These are phyloP conservation scores for Annulohypoxylon stygium DNA, from an alignment of 495 filamentous ascomycete genomes.

Conservation along the genomic window DNA sequence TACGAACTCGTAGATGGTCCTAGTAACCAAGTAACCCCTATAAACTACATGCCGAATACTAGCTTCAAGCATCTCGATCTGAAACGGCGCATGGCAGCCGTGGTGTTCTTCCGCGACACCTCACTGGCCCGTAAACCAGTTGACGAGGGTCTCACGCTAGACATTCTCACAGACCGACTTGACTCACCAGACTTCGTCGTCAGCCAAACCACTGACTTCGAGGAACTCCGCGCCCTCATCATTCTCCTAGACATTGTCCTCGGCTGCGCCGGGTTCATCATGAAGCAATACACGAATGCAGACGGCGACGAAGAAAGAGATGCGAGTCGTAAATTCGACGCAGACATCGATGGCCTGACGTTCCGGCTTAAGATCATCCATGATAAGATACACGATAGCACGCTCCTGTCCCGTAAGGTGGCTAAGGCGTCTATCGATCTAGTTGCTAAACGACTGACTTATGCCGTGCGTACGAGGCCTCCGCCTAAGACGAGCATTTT, in stretches of 20 bases:
- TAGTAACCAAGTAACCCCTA: conserved; percentile 68
- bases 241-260: conserved; percentile 79
- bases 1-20: conserved; percentile 63
- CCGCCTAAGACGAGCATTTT: conserved; percentile 71
- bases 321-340: conserved; percentile 70
- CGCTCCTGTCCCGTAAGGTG: conserved; percentile 77
- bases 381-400: conserved; percentile 78
- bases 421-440: conserved; percentile 79
- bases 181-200: conserved; percentile 58
- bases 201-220: conserved; percentile 70
- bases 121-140: conserved; percentile 59
- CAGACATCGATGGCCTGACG: conserved; percentile 74
- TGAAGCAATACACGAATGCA: conserved; percentile 39
- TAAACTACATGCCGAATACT: conserved; percentile 69
- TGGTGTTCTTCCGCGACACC: conserved; percentile 72
- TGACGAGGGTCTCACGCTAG: conserved; percentile 64
- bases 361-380: conserved; percentile 73
- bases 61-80: conserved; percentile 70
- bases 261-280: conserved; percentile 66
- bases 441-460: conserved; percentile 76
- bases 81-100: conserved; percentile 77
- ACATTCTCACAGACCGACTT: conserved; percentile 65
- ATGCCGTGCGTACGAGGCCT: conserved; percentile 76
- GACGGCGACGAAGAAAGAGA: conserved; percentile 21
- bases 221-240: conserved; percentile 71